phyloP scores from a whole-genome alignment of 768 basidiomycete genomes.

The Lanmaoa pseudosensibilis region DNA sequence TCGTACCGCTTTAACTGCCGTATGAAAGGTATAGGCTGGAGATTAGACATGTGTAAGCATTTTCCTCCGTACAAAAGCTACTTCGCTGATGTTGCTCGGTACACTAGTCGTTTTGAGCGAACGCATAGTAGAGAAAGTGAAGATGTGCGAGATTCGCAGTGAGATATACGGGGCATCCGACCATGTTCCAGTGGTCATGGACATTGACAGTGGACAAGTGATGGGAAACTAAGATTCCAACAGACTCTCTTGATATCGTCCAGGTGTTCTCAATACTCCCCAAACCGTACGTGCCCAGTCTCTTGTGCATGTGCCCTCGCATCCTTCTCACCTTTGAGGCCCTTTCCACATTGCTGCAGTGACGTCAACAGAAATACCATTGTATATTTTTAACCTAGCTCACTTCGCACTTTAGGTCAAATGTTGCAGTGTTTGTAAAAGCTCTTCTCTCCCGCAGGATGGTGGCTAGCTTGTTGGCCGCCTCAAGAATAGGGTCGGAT shows the following conservation, averaged over 20 bases:
- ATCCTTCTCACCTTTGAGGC: slow-evolving; percentile 91
- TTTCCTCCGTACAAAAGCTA: background rate
- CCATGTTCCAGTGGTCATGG: slow-evolving; percentile 79
- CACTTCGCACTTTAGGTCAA: slow-evolving; percentile 87
- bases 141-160: slow-evolving; percentile 81
- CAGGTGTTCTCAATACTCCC: slow-evolving; percentile 62
- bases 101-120: slow-evolving; percentile 72
- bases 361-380: slow-evolving; percentile 5
- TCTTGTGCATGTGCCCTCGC: slow-evolving; percentile 83
- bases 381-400: slow-evolving; percentile 17
- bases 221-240: slow-evolving; percentile 8
- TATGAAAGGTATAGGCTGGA: slow-evolving; percentile 80
- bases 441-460: slow-evolving; percentile 75
- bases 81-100: slow-evolving; percentile 1
- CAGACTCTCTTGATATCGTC: background rate
- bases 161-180: slow-evolving; percentile 89
- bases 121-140: slow-evolving; percentile 59
- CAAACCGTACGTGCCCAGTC: slow-evolving; percentile 85
- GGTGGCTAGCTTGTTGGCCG: slow-evolving; percentile 69
- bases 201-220: slow-evolving; percentile 53
- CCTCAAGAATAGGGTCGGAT: slow-evolving; percentile 56
- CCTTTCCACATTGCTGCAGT: slow-evolving; percentile 71
- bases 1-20: slow-evolving; percentile 82
- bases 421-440: slow-evolving; percentile 89
- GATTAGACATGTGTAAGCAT: slow-evolving; percentile 77